Percentiles rank a stretch among this genome's conserved stretches.
Evolutionary conservation across 192 early-diverging fungal genomes (phyloP).

Genomic region (Umbelopsis ramanniana): DNA sequence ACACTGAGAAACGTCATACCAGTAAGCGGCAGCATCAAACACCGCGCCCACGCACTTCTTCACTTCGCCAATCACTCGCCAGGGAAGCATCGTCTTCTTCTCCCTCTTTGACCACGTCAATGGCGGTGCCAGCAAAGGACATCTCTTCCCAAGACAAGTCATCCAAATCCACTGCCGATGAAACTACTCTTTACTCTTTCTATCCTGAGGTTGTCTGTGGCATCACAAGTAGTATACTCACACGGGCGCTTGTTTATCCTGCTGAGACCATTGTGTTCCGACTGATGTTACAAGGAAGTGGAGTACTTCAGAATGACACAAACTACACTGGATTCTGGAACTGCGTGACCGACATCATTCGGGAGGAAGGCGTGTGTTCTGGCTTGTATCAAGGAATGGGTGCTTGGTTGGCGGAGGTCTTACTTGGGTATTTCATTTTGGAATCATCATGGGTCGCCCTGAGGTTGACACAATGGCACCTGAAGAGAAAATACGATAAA

Average conservation of each 20-base stretch:
- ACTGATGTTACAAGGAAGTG: conserved; percentile 48
- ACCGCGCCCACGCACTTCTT: not conserved
- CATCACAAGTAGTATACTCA: conserved; percentile 49
- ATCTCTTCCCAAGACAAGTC: not conserved
- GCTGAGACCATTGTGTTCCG: conserved; percentile 52
- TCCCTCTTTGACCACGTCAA: not conserved
- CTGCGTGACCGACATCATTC: conserved; percentile 38
- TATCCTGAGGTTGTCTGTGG: conserved; percentile 57
- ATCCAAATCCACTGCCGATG: not conserved
- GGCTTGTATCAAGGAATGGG: conserved; percentile 41
- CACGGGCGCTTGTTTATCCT: conserved; percentile 49
- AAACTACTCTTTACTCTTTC: conserved; percentile 44
- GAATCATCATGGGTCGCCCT: conserved; percentile 43
- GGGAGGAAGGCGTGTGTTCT: conserved; percentile 33
- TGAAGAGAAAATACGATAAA: conserved; percentile 7
- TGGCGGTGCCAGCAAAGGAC: not conserved
- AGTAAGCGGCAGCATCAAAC: not conserved
- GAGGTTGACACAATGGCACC: not conserved
- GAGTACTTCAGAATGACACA: conserved; percentile 41
- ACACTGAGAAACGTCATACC: not conserved
- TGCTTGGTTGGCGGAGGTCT: conserved; percentile 44
- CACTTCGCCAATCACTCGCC: not conserved
- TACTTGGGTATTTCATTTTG: conserved; percentile 44
- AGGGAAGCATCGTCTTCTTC: not conserved
- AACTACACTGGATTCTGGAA: conserved; percentile 48